Conservation (phyloP, 768 basidiomycete species). For the Kwoniella dejecticola region DNA sequence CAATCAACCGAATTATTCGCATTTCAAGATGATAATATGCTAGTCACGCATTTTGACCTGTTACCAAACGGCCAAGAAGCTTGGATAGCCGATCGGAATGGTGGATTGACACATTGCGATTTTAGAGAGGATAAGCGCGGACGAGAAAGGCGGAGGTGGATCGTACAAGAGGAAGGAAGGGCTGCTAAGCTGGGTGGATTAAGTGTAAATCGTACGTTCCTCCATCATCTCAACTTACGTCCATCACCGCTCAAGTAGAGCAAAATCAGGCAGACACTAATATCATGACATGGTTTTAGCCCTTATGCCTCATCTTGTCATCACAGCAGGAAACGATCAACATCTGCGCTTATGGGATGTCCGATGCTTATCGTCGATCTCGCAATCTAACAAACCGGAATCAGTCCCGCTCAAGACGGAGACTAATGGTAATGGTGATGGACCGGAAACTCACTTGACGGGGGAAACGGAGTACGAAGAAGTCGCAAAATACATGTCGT, state of each 20-base stretch:
- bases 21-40: conserved; percentile 52
- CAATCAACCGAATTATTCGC: conserved; percentile 55
- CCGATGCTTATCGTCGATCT: conserved; percentile 40
- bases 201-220: conserved; percentile 48
- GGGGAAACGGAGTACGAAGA: conserved; percentile 29
- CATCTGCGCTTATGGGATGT: conserved; percentile 55
- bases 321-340: conserved; percentile 55
- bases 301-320: conserved; percentile 46
- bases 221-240: conserved; percentile 23
- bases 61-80: conserved; percentile 49
- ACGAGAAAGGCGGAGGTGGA: conserved; percentile 42
- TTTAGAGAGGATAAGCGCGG: conserved; percentile 38
- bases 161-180: conserved; percentile 44
- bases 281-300: conserved; percentile 39
- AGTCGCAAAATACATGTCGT: conserved; percentile 25
- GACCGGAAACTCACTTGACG: conserved; percentile 17
- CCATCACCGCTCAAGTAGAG: not conserved
- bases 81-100: conserved; percentile 52
- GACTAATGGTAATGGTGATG: not conserved
- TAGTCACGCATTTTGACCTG: conserved; percentile 58
- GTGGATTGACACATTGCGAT: conserved; percentile 54
- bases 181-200: conserved; percentile 56
- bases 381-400: conserved; percentile 9
- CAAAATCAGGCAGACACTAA: no score
- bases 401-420: conserved; percentile 6